Evolutionary conservation across 257 asterid species (phyloP), one percentile per base, ranked within the genome.

Genomic region (Verbascum thapsus): DNA sequence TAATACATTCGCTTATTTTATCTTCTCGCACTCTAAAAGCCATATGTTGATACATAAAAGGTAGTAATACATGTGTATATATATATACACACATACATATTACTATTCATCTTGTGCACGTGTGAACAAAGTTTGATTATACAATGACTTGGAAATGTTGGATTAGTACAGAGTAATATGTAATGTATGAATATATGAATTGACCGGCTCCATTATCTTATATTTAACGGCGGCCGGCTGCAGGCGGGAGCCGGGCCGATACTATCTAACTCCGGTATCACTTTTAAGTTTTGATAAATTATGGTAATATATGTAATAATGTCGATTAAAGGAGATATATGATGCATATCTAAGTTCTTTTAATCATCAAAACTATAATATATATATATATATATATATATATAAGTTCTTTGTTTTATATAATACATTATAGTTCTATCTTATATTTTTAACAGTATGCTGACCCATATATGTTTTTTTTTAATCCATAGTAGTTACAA

Each of bases 201-300:
- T 3, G 40, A 19, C 43, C 22, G 55, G 54, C 42, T 37, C 35
- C 32, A 26, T 5, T 26, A 2, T 26, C 32, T 58, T 19, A 37
- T 58, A 30, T 15, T 51, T 32, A 42, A 43, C 72, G 58, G 53
- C 42, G 35, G 72, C 72, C 72, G 43, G 58, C 5, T 0, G 58
- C 64, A 20, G 64, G 51, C 64, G 64, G 16, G 6, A 9, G 51
- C 64, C 37, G 50, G 50, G 40, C 58, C 18, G 40, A 64, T 64
- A 15, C 45, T 15, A 18, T 61, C n/a, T 55, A 56, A 39, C 35
- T 22, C 52, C 52, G 11, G 50, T 23, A 38, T 22, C 2, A 18
- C 26, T 40, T 15, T 12, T 17, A 37, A 11, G 1, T 16, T 13
- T 26, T 1, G 32, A 26, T 1, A 2, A 26, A 26, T 26, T 26